phyloP scores from a whole-genome alignment of 2,329 filamentous ascomycete species.

The Trichoderma sp. region DNA sequence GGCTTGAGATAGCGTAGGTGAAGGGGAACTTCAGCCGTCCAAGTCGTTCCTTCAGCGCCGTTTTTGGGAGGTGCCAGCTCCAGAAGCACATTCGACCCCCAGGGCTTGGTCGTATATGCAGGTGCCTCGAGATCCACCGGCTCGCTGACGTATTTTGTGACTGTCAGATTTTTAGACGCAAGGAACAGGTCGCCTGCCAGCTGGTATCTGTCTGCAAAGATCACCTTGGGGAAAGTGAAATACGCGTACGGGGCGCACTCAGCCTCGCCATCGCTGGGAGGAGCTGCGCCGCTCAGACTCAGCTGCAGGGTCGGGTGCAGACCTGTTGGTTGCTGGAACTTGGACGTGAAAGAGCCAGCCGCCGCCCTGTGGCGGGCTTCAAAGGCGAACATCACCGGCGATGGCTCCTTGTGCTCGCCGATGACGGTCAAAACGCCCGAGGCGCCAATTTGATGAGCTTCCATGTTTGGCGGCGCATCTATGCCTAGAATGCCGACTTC shows the following conservation, averaged over 20 bases:
- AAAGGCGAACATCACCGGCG: constrained; percentile 80
- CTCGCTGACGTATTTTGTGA: constrained; percentile 69
- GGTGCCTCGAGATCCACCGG: constrained; percentile 91
- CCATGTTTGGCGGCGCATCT: constrained; percentile 61
- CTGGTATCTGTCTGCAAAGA: constrained; percentile 90
- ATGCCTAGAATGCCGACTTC: constrained; percentile 80
- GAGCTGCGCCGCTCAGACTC: constrained; percentile 57
- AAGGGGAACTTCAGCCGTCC: constrained; percentile 74
- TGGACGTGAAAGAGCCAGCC: constrained; percentile 60
- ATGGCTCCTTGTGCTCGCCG: constrained; percentile 72
- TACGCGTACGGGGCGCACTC: constrained; percentile 77
- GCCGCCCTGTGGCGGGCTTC: constrained; percentile 74
- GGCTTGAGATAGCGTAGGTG: constrained; percentile 83
- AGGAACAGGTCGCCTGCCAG: constrained; percentile 77
- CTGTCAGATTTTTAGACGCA: constrained; percentile 74
- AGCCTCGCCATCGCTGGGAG: constrained; percentile 44
- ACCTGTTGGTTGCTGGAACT: constrained; percentile 73
- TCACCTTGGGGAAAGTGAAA: constrained; percentile 75
- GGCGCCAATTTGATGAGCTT: constrained; percentile 75
- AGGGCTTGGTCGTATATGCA: constrained; percentile 72
- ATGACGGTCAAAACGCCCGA: constrained; percentile 79
- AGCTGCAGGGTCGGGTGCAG: constrained; percentile 82
- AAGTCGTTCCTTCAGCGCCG: constrained; percentile 47
- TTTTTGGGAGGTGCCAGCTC: constrained; percentile 65
- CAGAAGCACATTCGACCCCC: constrained; percentile 80